Conservation (phyloP, 495 filamentous ascomycete species). For the Penicillium simplicissimum region DNA sequence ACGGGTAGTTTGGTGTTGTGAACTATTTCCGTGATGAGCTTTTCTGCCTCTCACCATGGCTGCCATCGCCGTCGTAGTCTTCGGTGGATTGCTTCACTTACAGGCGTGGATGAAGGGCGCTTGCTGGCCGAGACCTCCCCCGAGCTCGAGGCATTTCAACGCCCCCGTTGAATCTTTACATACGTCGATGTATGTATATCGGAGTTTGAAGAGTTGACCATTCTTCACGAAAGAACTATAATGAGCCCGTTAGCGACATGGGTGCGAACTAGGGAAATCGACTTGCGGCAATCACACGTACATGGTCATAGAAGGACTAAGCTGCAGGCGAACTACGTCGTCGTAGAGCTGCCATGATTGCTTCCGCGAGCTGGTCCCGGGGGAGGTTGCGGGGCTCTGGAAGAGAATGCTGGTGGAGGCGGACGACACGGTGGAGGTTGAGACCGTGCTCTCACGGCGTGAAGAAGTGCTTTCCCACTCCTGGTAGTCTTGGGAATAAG, state of each 20-base stretch:
- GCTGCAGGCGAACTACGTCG: slow-evolving; percentile 38
- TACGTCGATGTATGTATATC: slow-evolving; percentile 45
- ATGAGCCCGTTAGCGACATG: neutral
- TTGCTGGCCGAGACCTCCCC: slow-evolving; percentile 43
- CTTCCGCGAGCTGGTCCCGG: slow-evolving; percentile 37
- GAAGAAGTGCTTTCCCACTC: slow-evolving; percentile 39
- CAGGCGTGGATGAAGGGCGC: slow-evolving; percentile 44
- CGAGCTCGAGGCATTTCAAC: slow-evolving; percentile 43
- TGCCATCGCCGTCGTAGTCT: neutral
- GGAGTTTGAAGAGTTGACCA: slow-evolving; percentile 44
- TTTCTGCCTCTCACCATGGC: neutral
- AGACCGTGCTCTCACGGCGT: slow-evolving; percentile 40
- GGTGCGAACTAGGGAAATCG: neutral
- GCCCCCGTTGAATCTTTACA: slow-evolving; percentile 43
- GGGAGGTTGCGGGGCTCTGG: slow-evolving; percentile 34
- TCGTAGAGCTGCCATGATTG: slow-evolving; percentile 38
- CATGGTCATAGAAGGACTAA: slow-evolving; percentile 45
- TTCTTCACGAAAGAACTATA: slow-evolving; percentile 44
- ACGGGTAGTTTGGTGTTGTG: slow-evolving; percentile 44
- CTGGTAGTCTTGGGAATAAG: slow-evolving; percentile 28
- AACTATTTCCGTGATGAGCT: slow-evolving; percentile 26
- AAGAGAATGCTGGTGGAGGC: slow-evolving; percentile 40
- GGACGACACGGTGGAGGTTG: slow-evolving; percentile 44
- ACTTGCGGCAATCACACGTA: slow-evolving; percentile 20
- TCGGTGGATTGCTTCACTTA: slow-evolving; percentile 21